Conservation (phyloP, 306 rosid species). For the Cyamopsis tetragonoloba region DNA sequence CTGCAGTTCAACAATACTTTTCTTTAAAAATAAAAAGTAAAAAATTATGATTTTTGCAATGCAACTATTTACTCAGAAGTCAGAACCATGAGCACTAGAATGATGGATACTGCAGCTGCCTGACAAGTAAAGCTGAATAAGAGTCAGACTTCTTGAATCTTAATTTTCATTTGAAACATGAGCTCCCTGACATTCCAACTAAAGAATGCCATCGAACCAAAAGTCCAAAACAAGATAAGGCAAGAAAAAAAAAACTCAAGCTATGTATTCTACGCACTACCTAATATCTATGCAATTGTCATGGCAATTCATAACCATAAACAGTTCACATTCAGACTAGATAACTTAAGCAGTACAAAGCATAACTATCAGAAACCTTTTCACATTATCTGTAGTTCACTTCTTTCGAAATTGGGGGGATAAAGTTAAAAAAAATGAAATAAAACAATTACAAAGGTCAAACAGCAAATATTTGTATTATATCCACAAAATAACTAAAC, state of each 20-base stretch:
- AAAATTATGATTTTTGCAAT: neutral
- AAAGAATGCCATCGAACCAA: neutral
- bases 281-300: neutral
- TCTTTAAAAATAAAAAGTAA: neutral
- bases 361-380: neutral
- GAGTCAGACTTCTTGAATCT: neutral
- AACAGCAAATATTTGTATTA: neutral
- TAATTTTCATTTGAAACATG: neutral
- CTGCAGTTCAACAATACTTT: neutral
- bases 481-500: neutral
- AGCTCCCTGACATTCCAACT: neutral
- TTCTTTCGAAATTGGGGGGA: neutral
- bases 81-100: neutral
- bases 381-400: neutral
- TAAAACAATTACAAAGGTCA: neutral
- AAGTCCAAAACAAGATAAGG: neutral
- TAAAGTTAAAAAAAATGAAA: neutral
- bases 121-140: conserved; percentile 9
- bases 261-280: neutral
- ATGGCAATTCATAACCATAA: neutral
- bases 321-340: neutral
- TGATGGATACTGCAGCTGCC: neutral
- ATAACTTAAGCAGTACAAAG: neutral
- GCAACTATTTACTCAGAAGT: conserved; percentile 7
- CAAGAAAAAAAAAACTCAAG: neutral